These are phyloP conservation scores for Luvunga scandens DNA, from an alignment of 345 rosid species.

Conservation along the genomic window DNA sequence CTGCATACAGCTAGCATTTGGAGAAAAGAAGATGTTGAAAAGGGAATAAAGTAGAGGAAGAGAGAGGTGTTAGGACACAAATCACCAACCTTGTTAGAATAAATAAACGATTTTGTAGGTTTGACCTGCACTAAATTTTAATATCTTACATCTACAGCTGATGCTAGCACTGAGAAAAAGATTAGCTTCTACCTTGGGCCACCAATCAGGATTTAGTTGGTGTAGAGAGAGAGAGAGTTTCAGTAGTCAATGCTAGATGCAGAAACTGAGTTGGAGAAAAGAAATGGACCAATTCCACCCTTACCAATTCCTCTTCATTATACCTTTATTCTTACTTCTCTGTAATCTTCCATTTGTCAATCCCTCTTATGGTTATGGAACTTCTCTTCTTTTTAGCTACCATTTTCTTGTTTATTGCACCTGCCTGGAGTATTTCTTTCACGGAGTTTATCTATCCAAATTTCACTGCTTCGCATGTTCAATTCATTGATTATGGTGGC, in stretches of 20 bases:
- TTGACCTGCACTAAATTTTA: constrained; percentile 11
- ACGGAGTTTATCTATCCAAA: constrained; percentile 55
- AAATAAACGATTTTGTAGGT: constrained; percentile 6
- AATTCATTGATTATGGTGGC: constrained; percentile 47
- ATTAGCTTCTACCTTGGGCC: constrained; percentile 6
- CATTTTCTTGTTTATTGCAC: constrained; percentile 36
- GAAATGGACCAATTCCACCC: constrained; percentile 27
- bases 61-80: neutral
- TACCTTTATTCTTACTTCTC: constrained; percentile 12
- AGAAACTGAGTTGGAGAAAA: constrained; percentile 20
- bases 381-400: constrained; percentile 24
- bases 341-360: constrained; percentile 14
- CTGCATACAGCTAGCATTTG: neutral
- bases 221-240: constrained; percentile 17
- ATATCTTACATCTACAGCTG: constrained; percentile 15
- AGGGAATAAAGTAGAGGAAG: neutral
- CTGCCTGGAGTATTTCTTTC: constrained; percentile 35
- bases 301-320: constrained; percentile 11
- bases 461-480: constrained; percentile 61
- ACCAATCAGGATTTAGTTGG: constrained; percentile 19
- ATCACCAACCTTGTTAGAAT: neutral
- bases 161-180: constrained; percentile 21
- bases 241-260: constrained; percentile 26
- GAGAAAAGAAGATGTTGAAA: neutral
- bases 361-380: constrained; percentile 59